phyloP scores from a whole-genome alignment of 345 rosid genomes.

The Linum lewisii region DNA sequence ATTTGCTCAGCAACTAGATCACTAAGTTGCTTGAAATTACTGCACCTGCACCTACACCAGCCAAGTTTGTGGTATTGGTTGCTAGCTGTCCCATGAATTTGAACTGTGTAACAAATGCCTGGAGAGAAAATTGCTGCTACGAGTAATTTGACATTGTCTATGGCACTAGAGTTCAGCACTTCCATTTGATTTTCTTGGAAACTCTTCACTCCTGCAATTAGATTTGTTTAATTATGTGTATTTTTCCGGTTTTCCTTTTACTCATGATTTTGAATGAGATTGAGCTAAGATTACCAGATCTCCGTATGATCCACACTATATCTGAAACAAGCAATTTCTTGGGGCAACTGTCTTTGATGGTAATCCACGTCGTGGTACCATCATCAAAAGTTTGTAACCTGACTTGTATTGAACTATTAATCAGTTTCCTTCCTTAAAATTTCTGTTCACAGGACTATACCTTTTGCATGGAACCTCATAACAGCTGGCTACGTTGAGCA shows the following conservation, averaged over 20 bases:
- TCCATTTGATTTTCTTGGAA: not conserved
- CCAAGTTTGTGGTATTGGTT: not conserved
- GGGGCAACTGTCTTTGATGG: not conserved
- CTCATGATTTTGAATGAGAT: no score
- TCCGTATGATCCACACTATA: not conserved
- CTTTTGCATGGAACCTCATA: slow-evolving; percentile 92
- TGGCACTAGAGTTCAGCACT: not conserved
- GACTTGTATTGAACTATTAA: not conserved
- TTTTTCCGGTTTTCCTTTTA: no score
- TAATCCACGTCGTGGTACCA: not conserved
- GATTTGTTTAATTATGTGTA: no score
- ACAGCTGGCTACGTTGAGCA: slow-evolving; percentile 90
- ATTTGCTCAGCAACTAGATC: no score
- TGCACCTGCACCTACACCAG: not conserved
- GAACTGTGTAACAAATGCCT: no score
- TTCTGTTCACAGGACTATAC: slow-evolving; percentile 66
- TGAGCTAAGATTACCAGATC: no score
- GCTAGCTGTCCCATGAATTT: not conserved
- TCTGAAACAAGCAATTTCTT: not conserved
- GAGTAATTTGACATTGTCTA: no score
- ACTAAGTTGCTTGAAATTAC: not conserved
- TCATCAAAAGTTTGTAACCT: not conserved
- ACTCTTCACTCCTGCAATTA: not conserved
- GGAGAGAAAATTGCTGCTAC: no score
- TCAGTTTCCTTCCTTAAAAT: slow-evolving; percentile 4